Percentiles rank a stretch among this genome's conserved stretches.
phyloP scores from a whole-genome alignment of 2,329 filamentous ascomycete genomes.

The Drechslera avenae region DNA sequence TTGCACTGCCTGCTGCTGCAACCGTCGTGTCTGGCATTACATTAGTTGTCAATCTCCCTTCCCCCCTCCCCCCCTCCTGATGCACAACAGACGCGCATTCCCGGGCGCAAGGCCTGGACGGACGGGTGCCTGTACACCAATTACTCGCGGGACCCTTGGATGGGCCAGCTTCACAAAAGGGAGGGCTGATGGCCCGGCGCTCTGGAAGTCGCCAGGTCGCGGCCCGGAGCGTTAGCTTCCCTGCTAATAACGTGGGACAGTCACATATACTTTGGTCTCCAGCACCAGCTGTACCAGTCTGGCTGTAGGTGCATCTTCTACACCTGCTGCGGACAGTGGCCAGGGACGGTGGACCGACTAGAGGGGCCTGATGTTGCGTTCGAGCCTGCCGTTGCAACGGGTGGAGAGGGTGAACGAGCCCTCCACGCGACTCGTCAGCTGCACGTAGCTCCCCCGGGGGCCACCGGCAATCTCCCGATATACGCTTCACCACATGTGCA shows the following conservation, averaged over 20 bases:
- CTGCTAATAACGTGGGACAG: constrained; percentile 16
- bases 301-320: too few relatives aligned
- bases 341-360: too few relatives aligned
- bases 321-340: too few relatives aligned
- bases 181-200: constrained; percentile 4
- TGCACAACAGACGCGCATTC: too few relatives aligned
- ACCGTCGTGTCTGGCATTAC: too few relatives aligned
- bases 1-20: too few relatives aligned
- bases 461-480: constrained; percentile 16
- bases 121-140: too few relatives aligned
- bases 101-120: too few relatives aligned
- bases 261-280: not conserved
- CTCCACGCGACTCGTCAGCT: constrained; percentile 18
- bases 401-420: constrained; percentile 11
- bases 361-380: not conserved
- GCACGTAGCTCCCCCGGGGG: constrained; percentile 14
- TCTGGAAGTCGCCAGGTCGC: constrained; percentile 16
- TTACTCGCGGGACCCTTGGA: too few relatives aligned
- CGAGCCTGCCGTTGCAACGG: constrained; percentile 1
- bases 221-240: constrained; percentile 26
- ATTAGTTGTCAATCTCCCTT: too few relatives aligned
- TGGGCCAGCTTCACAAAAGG: not conserved
- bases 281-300: not conserved
- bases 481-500: constrained; percentile 13
- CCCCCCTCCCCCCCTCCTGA: too few relatives aligned